These are phyloP conservation scores for Symbiodinium natans DNA, from an alignment of 73 alveolate genomes.

Conservation along the genomic window DNA sequence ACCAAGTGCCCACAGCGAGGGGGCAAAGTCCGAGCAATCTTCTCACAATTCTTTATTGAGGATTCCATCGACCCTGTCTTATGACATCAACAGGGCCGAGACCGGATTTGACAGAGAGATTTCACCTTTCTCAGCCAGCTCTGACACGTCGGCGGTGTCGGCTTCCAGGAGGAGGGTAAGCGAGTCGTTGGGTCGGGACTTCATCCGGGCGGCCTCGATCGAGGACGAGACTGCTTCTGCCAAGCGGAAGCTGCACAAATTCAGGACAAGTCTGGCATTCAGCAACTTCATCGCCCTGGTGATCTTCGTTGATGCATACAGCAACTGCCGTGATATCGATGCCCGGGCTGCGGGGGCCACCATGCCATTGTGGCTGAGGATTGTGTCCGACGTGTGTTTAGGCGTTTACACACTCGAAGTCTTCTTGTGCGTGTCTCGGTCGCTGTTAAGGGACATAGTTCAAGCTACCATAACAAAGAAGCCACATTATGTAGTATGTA, in stretches of 20 bases:
- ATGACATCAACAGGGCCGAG: neutral
- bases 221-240: neutral
- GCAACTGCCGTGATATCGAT: conserved; percentile 28
- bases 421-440: neutral
- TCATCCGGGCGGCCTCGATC: neutral
- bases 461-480: too few species aligned
- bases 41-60: neutral
- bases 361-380: neutral
- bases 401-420: conserved; percentile 3
- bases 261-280: neutral
- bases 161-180: neutral
- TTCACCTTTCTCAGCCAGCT: neutral
- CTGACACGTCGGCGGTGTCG: neutral
- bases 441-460: too few species aligned
- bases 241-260: too few species aligned
- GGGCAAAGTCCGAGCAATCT: too few species aligned
- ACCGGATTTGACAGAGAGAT: neutral
- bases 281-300: conserved; percentile 16
- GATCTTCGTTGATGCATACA: conserved; percentile 13
- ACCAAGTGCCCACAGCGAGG: too few species aligned
- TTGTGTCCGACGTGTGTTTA: conserved; percentile 9
- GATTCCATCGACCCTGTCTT: neutral
- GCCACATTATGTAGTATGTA: too few species aligned
- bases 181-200: neutral
- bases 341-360: conserved; percentile 17